Evolutionary conservation across 257 asterid genomes (phyloP).

Genomic region (Plantago elongata): DNA sequence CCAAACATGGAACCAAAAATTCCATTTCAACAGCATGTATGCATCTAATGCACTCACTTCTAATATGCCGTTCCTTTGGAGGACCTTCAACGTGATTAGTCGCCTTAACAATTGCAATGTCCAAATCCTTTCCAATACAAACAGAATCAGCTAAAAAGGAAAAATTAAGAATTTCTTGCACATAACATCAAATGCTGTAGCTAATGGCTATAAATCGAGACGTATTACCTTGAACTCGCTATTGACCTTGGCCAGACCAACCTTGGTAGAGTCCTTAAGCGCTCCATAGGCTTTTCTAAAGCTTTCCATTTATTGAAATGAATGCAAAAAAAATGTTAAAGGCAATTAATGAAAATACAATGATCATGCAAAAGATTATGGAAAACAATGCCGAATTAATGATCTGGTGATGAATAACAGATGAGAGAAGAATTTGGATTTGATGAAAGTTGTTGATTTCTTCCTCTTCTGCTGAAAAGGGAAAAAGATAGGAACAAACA

Average conservation of each 20-base stretch:
- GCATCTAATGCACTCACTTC: conserved; percentile 48
- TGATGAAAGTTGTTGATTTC: conserved; percentile 17
- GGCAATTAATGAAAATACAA: not conserved
- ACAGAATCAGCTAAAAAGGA: not conserved
- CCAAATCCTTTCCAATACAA: conserved; percentile 59
- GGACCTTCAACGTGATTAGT: conserved; percentile 85
- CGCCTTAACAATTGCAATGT: conserved; percentile 84
- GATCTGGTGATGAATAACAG: conserved; percentile 6
- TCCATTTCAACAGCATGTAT: not conserved
- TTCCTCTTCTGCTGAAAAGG: conserved; percentile 27
- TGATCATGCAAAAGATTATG: conserved; percentile 12
- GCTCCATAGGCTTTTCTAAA: conserved; percentile 92
- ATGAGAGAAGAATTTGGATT: conserved; percentile 22
- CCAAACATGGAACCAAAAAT: not conserved
- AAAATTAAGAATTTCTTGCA: not conserved
- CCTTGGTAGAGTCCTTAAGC: conserved; percentile 89
- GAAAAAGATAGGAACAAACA: not conserved
- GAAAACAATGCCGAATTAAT: conserved; percentile 10
- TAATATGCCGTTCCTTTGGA: conserved; percentile 83
- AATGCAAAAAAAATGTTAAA: not conserved
- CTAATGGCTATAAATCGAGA: not conserved
- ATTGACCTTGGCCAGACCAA: conserved; percentile 94
- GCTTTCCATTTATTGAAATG: conserved; percentile 54
- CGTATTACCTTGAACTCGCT: conserved; percentile 77
- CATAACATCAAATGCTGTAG: conserved; percentile 5